A percentile compares a stretch with the other conserved stretches of the same genome.
Evolutionary conservation across 139 green algal species (phyloP).

Genomic region (Limnomonas spitsbergensis): DNA sequence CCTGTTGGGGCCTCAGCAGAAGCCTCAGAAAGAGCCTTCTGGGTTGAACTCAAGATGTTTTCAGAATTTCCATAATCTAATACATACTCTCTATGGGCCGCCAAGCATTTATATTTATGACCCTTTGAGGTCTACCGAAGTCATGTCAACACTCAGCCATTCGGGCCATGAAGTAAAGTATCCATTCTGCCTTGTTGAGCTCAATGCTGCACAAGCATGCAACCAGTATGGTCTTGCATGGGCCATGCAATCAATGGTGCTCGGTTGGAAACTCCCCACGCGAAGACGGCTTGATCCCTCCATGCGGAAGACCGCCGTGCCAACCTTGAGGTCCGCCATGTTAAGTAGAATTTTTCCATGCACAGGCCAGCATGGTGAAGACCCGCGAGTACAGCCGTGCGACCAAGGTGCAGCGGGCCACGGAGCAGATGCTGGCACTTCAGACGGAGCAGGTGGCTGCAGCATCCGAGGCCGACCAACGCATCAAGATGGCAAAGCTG

Average conservation of each 20-base stretch:
- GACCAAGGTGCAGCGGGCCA: constrained; percentile 35
- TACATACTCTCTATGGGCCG: no score
- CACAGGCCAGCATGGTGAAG: constrained; percentile 31
- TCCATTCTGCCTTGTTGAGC: no score
- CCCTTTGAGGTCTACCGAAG: no score
- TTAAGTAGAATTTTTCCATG: neutral
- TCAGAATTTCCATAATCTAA: no score
- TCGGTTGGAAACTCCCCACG: neutral
- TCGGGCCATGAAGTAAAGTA: no score
- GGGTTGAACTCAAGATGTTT: no score
- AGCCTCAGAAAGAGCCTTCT: no score
- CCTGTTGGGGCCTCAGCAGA: no score
- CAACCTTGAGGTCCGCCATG: neutral
- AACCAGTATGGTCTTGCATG: no score
- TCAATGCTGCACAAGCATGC: no score
- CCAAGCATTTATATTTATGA: no score
- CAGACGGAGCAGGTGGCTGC: constrained; percentile 9
- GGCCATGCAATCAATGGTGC: neutral
- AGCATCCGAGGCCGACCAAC: constrained; percentile 30
- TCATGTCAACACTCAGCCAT: no score
- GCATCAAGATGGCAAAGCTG: constrained; percentile 44
- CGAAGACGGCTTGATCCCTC: neutral
- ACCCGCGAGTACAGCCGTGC: constrained; percentile 38
- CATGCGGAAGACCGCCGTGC: neutral
- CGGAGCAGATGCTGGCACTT: constrained; percentile 42